Evolutionary conservation across 2,329 filamentous ascomycete species (phyloP).

Genomic region (Talaromyces sp.): DNA sequence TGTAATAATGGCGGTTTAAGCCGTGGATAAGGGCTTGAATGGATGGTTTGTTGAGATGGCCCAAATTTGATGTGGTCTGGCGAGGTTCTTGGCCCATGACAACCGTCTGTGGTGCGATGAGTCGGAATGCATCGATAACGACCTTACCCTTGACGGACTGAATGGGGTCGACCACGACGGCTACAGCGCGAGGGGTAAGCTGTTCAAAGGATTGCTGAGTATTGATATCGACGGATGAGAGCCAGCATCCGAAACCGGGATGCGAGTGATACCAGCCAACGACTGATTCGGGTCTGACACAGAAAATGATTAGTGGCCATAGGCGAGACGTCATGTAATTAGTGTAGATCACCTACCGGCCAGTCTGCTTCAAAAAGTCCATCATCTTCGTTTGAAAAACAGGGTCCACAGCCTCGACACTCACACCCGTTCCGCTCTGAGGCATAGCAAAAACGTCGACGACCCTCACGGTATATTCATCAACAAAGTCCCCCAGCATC

Average conservation of each 20-base stretch:
- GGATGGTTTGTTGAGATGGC: slow-evolving; percentile 98
- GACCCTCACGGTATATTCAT: slow-evolving; percentile 96
- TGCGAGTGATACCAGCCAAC: slow-evolving; percentile 99
- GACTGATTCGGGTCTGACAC: slow-evolving; percentile 78
- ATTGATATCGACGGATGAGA: slow-evolving; percentile 98
- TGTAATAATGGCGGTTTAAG: slow-evolving; percentile 98
- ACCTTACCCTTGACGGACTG: slow-evolving; percentile 99
- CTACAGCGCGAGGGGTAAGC: slow-evolving; percentile 90
- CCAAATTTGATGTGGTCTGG: slow-evolving; percentile 95
- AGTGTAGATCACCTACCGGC: slow-evolving; percentile 58
- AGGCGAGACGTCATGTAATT: not conserved
- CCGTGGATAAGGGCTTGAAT: slow-evolving; percentile 98
- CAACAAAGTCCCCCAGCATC: slow-evolving; percentile 98
- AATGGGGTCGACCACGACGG: slow-evolving; percentile 96
- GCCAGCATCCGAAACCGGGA: slow-evolving; percentile 98
- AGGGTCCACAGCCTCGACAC: slow-evolving; percentile 94
- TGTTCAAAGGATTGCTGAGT: slow-evolving; percentile 99
- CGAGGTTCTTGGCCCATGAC: slow-evolving; percentile 98
- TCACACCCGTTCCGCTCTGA: slow-evolving; percentile 95
- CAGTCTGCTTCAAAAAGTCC: slow-evolving; percentile 98
- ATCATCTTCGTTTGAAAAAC: slow-evolving; percentile 99
- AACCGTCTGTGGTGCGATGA: slow-evolving; percentile 95
- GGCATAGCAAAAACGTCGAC: slow-evolving; percentile 99
- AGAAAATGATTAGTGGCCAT: not conserved
- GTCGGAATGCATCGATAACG: slow-evolving; percentile 96